Evolutionary conservation across 805 yeast genomes (phyloP).

Genomic region (Schwanniomyces pseudopolymorphus): DNA sequence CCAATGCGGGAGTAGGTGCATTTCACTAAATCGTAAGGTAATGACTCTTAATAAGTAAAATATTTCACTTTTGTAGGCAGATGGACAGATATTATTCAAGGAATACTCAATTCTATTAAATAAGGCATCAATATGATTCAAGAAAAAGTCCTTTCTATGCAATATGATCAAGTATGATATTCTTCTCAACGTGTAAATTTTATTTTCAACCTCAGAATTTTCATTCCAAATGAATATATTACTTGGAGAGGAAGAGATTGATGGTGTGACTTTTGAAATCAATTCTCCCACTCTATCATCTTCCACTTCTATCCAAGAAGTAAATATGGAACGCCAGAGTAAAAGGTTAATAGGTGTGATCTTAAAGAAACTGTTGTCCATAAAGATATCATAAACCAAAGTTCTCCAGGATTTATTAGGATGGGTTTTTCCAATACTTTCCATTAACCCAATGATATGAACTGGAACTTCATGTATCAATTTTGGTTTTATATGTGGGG

Average conservation of each 20-base stretch:
- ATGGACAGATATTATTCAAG: slow-evolving; percentile 30
- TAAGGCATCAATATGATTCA: slow-evolving; percentile 50
- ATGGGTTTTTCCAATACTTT: slow-evolving; percentile 30
- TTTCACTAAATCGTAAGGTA: slow-evolving; percentile 57
- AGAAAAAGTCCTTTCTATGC: slow-evolving; percentile 57
- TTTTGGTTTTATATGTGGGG: slow-evolving; percentile 53
- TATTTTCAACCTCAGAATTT: slow-evolving; percentile 53
- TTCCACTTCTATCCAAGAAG: slow-evolving; percentile 64
- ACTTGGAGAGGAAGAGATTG: slow-evolving; percentile 45
- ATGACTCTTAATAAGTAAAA: slow-evolving; percentile 65
- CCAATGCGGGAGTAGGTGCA: slow-evolving; percentile 72
- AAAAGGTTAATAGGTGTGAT: slow-evolving; percentile 23
- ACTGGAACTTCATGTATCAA: slow-evolving; percentile 35
- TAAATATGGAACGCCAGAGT: slow-evolving; percentile 56
- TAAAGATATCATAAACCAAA: slow-evolving; percentile 60
- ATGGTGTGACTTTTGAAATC: slow-evolving; percentile 26
- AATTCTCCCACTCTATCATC: slow-evolving; percentile 55
- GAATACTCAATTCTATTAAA: slow-evolving; percentile 36
- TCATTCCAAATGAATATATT: slow-evolving; percentile 76
- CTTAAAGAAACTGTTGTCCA: slow-evolving; percentile 58
- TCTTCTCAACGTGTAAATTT: slow-evolving; percentile 56
- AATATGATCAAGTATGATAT: slow-evolving; percentile 63
- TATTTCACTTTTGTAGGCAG: slow-evolving; percentile 40
- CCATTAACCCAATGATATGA: slow-evolving; percentile 46
- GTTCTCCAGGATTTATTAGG: slow-evolving; percentile 61